Conservation (phyloP, 2,329 filamentous ascomycete genomes). For the Phoma sp. region DNA sequence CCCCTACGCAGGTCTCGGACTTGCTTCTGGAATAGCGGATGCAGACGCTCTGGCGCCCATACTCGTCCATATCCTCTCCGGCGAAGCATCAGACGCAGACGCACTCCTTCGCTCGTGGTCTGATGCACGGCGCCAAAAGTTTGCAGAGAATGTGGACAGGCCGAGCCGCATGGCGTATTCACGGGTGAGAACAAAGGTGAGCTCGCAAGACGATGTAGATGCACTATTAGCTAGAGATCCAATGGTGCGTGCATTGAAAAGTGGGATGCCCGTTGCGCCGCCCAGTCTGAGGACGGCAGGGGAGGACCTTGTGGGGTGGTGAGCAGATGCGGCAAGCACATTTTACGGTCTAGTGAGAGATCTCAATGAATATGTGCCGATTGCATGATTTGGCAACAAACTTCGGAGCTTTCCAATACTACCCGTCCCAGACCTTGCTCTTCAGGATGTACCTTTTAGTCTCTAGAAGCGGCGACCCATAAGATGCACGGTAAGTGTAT, state of each 20-base stretch:
- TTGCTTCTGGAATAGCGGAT: slow-evolving; percentile 45
- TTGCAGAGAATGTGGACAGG: slow-evolving; percentile 44
- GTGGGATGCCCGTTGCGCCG: slow-evolving; percentile 40
- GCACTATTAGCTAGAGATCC: slow-evolving; percentile 33
- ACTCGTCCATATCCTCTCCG: slow-evolving; percentile 31
- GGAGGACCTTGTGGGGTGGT: slow-evolving; percentile 39
- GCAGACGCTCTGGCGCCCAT: slow-evolving; percentile 38
- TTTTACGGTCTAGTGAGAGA: too few relatives aligned
- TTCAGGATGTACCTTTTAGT: too few relatives aligned
- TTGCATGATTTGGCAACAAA: too few relatives aligned
- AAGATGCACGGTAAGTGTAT: too few relatives aligned
- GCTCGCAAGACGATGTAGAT: slow-evolving; percentile 34
- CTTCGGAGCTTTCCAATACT: too few relatives aligned
- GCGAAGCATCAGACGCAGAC: slow-evolving; percentile 21
- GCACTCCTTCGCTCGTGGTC: slow-evolving; percentile 46
- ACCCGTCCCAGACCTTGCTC: too few relatives aligned
- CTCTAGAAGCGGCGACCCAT: too few relatives aligned
- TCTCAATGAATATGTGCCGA: too few relatives aligned
- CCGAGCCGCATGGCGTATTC: slow-evolving; percentile 37
- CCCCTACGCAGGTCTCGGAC: slow-evolving; percentile 46
- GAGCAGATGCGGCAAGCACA: not conserved
- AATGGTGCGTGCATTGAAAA: slow-evolving; percentile 37
- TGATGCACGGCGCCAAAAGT: slow-evolving; percentile 42
- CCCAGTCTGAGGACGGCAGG: slow-evolving; percentile 34
- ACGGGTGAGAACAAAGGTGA: slow-evolving; percentile 34